A percentile compares a stretch with the other conserved stretches of the same genome.
phyloP scores from a whole-genome alignment of 176 grass and related monocot genomes.

The Saccharum spontaneum region DNA sequence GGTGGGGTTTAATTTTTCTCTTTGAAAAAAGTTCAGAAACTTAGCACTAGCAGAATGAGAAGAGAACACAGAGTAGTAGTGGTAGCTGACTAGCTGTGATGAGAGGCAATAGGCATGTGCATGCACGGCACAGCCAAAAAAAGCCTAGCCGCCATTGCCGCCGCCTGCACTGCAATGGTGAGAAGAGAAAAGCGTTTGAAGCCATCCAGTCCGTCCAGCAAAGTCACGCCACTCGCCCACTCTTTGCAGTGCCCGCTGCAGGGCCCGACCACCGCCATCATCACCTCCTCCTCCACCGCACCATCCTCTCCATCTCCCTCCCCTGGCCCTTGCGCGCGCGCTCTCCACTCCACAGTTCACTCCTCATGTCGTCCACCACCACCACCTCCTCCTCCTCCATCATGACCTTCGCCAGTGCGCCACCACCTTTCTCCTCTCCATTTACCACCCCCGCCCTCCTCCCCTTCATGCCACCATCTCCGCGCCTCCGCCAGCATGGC shows the following conservation, averaged over 20 bases:
- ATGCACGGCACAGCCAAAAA: background rate
- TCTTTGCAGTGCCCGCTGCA: slow-evolving; percentile 14
- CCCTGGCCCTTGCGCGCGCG: background rate
- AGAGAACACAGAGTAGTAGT: background rate
- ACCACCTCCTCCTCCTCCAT: slow-evolving; percentile 41
- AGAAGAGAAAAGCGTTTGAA: background rate
- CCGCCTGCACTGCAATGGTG: background rate
- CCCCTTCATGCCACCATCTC: background rate
- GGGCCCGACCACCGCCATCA: slow-evolving; percentile 39
- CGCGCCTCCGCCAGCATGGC: slow-evolving; percentile 7
- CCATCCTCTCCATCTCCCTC: slow-evolving; percentile 7
- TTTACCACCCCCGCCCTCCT: slow-evolving; percentile 33
- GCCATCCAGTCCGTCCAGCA: background rate
- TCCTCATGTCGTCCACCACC: slow-evolving; percentile 40
- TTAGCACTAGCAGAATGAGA: background rate
- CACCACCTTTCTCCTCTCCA: slow-evolving; percentile 47
- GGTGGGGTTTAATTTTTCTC: background rate
- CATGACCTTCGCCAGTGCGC: slow-evolving; percentile 53
- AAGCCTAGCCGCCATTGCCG: slow-evolving; percentile 27
- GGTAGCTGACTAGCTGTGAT: background rate
- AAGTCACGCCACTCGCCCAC: background rate
- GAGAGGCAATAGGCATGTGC: slow-evolving; percentile 9
- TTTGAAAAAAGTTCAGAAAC: background rate
- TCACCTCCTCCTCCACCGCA: slow-evolving; percentile 25
- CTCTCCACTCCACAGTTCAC: slow-evolving; percentile 20